Conservation (phyloP, 2,329 filamentous ascomycete genomes). For the Curvularia spicifera region DNA sequence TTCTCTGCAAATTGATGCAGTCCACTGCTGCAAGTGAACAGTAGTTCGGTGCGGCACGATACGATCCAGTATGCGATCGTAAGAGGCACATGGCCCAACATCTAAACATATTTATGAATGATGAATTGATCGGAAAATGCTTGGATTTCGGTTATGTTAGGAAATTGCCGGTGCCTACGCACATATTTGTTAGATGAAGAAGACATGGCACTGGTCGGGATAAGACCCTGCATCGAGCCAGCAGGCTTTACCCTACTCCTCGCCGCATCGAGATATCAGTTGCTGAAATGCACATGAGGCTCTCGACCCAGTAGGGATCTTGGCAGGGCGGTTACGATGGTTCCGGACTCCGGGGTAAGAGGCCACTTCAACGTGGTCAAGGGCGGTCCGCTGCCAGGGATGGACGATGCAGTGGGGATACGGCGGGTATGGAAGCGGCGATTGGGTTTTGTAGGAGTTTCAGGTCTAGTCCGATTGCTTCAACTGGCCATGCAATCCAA, state of each 20-base stretch:
- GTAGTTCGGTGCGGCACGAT: not conserved
- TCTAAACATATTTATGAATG: not conserved
- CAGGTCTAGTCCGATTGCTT: constrained; percentile 26
- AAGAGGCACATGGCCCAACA: not conserved
- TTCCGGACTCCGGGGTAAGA: not conserved
- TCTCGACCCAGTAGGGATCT: not conserved
- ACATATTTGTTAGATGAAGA: not conserved
- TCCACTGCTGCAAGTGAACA: not conserved
- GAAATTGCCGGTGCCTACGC: not conserved
- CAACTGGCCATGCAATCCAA: constrained; percentile 36
- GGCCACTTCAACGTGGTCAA: not conserved
- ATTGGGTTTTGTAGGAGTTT: constrained; percentile 17
- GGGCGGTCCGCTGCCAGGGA: not conserved
- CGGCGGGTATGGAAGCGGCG: not conserved
- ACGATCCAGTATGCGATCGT: not conserved
- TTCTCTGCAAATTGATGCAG: not conserved
- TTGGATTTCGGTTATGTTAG: not conserved
- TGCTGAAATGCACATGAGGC: not conserved
- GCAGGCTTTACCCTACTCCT: not conserved
- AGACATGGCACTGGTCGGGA: not conserved
- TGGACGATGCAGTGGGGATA: not conserved
- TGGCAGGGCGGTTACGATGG: not conserved
- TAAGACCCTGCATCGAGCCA: not conserved
- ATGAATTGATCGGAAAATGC: not conserved
- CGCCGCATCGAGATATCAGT: not conserved